Conservation (phyloP, 305 asterid species). For the Lippia alba region DNA sequence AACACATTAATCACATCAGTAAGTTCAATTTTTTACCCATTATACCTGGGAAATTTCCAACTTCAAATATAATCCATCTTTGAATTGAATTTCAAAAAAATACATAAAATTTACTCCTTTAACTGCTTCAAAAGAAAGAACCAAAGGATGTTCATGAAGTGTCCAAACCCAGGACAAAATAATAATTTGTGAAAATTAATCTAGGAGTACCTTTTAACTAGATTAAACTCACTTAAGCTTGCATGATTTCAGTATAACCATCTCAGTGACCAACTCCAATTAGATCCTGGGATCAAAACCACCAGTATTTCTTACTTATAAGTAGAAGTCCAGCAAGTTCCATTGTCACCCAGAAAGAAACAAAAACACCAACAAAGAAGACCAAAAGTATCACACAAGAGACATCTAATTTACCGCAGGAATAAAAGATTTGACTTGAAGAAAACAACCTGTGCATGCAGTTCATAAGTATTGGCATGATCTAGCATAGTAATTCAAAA, state of each 20-base stretch:
- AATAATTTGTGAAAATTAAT: conserved; percentile 2
- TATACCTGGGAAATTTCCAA: not conserved
- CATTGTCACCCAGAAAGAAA: conserved; percentile 1
- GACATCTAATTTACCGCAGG: not conserved
- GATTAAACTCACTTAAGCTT: conserved; percentile 13
- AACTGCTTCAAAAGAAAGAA: conserved; percentile 8
- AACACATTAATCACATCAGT: not conserved
- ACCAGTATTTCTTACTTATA: conserved; percentile 4
- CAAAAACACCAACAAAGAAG: not conserved
- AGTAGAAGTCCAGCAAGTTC: conserved; percentile 5
- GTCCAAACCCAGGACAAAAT: not conserved
- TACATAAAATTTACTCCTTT: conserved; percentile 1
- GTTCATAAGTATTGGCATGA: not conserved
- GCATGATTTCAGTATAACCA: not conserved
- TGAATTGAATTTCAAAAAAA: conserved; percentile 10
- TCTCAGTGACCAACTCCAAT: not conserved
- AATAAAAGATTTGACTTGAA: not conserved
- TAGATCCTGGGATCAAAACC: not conserved
- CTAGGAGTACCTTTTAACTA: not conserved
- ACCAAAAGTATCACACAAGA: conserved; percentile 2
- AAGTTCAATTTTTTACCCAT: conserved; percentile 7
- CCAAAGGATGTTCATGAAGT: conserved; percentile 7
- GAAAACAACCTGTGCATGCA: not conserved
- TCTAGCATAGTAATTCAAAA: not conserved
- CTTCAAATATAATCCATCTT: not conserved